phyloP scores from a whole-genome alignment of 257 asterid genomes.

The Gentiana macrophylla region DNA sequence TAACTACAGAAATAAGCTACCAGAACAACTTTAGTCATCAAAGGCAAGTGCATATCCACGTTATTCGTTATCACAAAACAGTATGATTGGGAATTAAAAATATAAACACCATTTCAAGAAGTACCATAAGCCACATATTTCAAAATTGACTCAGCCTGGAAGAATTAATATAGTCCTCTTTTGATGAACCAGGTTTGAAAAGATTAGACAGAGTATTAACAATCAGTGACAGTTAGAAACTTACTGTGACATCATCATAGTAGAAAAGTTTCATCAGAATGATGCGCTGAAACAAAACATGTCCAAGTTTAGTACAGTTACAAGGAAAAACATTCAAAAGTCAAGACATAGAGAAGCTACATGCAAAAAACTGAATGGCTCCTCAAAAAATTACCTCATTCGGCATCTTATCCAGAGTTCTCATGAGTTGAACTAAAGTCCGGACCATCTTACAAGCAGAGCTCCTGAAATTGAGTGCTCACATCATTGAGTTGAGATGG shows the following conservation, averaged over 20 bases:
- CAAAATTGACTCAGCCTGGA: no score
- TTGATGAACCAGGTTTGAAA: no score
- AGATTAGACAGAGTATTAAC: no score
- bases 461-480: conserved; percentile 39
- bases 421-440: conserved; percentile 74
- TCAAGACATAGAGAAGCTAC: neutral
- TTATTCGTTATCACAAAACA: no score
- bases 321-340: neutral
- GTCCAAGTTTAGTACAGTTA: conserved; percentile 11
- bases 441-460: conserved; percentile 96
- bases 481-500: no score
- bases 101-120: no score
- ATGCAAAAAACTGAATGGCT: neutral
- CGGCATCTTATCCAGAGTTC: conserved; percentile 95
- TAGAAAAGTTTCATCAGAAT: conserved; percentile 91
- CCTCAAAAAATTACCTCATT: conserved; percentile 45
- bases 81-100: no score
- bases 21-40: no score
- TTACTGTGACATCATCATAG: conserved; percentile 81
- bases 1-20: no score
- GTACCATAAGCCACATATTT: no score
- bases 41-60: no score
- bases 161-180: no score
- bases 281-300: conserved; percentile 59
- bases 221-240: conserved; percentile 3